Percentiles rank a stretch among this genome's conserved stretches.
Evolutionary conservation across 73 alveolate species (phyloP).

Genomic region (Tetrahymena thermophila): DNA sequence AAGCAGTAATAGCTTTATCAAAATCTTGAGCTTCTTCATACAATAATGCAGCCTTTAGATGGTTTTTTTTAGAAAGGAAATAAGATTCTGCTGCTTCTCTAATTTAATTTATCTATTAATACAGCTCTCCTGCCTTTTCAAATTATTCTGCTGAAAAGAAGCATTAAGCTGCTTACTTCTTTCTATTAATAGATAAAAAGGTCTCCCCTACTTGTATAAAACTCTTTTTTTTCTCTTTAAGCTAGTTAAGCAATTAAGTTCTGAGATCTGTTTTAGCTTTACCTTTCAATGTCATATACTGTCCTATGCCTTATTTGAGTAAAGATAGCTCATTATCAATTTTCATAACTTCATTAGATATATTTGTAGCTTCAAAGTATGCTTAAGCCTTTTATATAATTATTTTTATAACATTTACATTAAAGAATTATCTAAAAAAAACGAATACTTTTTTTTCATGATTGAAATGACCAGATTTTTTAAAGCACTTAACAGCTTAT

Average conservation of each 20-base stretch:
- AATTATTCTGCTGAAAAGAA: slow-evolving; percentile 61
- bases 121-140: slow-evolving; percentile 57
- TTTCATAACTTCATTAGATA: neutral
- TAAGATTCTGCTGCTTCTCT: slow-evolving; percentile 76
- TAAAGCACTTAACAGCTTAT: slow-evolving; percentile 72
- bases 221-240: neutral
- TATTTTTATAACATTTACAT: neutral
- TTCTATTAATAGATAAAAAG: slow-evolving; percentile 36
- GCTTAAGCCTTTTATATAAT: slow-evolving; percentile 19
- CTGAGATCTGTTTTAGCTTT: slow-evolving; percentile 15
- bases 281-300: neutral
- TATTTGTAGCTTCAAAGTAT: neutral
- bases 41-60: neutral
- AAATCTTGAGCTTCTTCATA: neutral
- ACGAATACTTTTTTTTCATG: slow-evolving; percentile 53
- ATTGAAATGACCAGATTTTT: slow-evolving; percentile 48
- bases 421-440: slow-evolving; percentile 57
- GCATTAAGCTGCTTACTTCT: slow-evolving; percentile 73
- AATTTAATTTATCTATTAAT: slow-evolving; percentile 10
- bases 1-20: neutral
- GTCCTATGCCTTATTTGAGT: neutral
- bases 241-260: slow-evolving; percentile 11
- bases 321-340: neutral
- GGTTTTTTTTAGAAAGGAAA: neutral
- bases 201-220: slow-evolving; percentile 55